These are phyloP conservation scores for Rhododendron vialii DNA, from an alignment of 148 eudicot genomes.

Conservation along the genomic window DNA sequence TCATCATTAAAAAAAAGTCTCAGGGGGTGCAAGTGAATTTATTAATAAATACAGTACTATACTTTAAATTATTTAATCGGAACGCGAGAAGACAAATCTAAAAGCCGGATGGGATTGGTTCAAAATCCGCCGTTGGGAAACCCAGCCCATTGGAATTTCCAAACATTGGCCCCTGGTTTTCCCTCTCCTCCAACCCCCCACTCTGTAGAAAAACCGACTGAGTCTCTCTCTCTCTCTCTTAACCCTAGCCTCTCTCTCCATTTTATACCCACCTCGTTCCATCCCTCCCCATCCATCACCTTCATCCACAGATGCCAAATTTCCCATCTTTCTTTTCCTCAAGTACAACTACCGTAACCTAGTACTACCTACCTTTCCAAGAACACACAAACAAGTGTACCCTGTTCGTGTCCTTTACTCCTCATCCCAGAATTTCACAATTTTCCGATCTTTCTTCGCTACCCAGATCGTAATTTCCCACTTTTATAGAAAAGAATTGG, in stretches of 20 bases:
- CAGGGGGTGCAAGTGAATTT: too few species aligned
- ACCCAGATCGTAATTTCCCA: neutral
- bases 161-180: slow-evolving; percentile 10
- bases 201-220: neutral
- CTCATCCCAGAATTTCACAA: neutral
- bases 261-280: neutral
- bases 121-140: slow-evolving; percentile 8
- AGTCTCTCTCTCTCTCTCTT: neutral
- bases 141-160: slow-evolving; percentile 1
- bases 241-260: neutral
- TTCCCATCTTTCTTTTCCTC: neutral
- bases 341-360: neutral
- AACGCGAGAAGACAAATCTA: neutral
- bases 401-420: neutral
- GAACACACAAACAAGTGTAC: neutral
- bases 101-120: neutral
- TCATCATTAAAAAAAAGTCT: too few species aligned
- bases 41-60: too few species aligned
- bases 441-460: neutral
- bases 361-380: neutral
- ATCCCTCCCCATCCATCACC: neutral
- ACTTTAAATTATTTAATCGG: neutral
- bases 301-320: slow-evolving; percentile 3
- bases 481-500: too few species aligned
- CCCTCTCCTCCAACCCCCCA: neutral